Evolutionary conservation across 1,284 basidiomycete species (phyloP).

Genomic region (Pseudozyma sp.): DNA sequence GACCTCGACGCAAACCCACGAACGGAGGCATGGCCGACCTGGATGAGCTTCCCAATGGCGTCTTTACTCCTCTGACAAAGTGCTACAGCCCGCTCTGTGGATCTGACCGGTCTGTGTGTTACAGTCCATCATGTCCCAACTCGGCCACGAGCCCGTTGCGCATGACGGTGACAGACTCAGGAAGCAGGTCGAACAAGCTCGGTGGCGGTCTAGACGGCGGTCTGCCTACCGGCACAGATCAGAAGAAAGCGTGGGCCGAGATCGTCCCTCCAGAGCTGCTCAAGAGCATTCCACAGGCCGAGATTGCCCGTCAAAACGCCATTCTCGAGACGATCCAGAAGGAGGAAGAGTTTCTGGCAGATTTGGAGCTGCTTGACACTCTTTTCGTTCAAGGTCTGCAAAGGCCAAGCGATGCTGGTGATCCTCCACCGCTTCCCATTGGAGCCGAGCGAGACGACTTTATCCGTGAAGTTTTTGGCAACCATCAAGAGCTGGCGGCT

Average conservation of each 20-base stretch:
- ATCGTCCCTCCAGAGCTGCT: conserved; percentile 79
- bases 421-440: conserved; percentile 57
- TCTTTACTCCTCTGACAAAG: conserved; percentile 94
- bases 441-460: conserved; percentile 77
- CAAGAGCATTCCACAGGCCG: conserved; percentile 77
- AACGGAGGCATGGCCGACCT: conserved; percentile 73
- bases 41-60: conserved; percentile 85
- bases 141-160: conserved; percentile 36
- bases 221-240: conserved; percentile 19
- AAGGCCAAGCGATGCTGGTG: conserved; percentile 52
- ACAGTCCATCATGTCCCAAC: conserved; percentile 55
- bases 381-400: conserved; percentile 53
- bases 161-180: conserved; percentile 15
- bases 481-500: conserved; percentile 83
- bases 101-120: conserved; percentile 62
- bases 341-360: conserved; percentile 89
- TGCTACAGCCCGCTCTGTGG: conserved; percentile 97
- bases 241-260: conserved; percentile 78
- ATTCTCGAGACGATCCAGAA: conserved; percentile 91
- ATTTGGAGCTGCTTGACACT: conserved; percentile 83
- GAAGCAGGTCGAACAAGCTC: conserved; percentile 5
- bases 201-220: conserved; percentile 16
- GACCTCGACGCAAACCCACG: conserved; percentile 18
- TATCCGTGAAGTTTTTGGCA: conserved; percentile 86
- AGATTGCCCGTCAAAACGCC: conserved; percentile 87